A percentile compares a stretch with the other conserved stretches of the same genome.
phyloP scores from a whole-genome alignment of 768 basidiomycete species.

The Rubroboletus pulcherrimus region DNA sequence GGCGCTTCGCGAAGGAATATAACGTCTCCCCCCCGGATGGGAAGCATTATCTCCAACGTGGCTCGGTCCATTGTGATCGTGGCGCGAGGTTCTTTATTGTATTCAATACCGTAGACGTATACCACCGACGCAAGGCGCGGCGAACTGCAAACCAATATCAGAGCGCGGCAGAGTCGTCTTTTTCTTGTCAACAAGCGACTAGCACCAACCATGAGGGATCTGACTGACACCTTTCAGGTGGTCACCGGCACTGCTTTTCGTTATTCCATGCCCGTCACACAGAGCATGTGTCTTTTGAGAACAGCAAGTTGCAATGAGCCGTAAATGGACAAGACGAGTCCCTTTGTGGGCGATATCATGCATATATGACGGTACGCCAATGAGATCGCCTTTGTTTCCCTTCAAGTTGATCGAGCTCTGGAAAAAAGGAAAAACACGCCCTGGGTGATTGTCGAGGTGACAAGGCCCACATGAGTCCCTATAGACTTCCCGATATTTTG shows the following conservation, averaged over 20 bases:
- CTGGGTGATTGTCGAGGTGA: background rate
- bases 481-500: background rate
- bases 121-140: conserved; percentile 3
- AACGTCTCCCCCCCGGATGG: conserved; percentile 2
- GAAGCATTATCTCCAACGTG: conserved; percentile 18
- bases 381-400: background rate
- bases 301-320: background rate
- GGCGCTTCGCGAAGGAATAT: conserved; percentile 11
- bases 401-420: background rate
- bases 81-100: background rate
- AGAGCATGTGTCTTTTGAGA: background rate
- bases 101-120: background rate
- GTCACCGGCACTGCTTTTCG: background rate
- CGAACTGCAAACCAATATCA: background rate
- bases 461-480: background rate
- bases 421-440: background rate
- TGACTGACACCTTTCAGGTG: background rate
- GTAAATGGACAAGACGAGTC: background rate
- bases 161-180: background rate
- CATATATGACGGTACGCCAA: background rate
- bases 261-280: background rate
- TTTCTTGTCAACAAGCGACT: background rate
- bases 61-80: background rate
- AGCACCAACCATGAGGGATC: background rate
- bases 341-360: background rate